Conservation (phyloP, 768 basidiomycete genomes). For the Mycena latifolia region DNA sequence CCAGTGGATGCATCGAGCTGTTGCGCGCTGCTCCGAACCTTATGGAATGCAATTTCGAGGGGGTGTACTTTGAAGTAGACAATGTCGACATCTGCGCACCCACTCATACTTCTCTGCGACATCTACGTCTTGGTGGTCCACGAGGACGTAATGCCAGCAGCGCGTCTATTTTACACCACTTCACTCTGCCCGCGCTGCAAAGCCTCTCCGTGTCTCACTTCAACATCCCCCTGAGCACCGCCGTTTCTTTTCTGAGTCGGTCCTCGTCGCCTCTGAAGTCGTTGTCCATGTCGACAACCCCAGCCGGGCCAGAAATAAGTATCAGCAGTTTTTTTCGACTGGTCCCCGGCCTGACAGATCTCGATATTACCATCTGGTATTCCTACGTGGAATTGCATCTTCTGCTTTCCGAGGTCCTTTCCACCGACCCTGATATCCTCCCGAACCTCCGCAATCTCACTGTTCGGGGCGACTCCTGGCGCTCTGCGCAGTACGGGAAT, state of each 20-base stretch:
- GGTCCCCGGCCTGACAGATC: neutral
- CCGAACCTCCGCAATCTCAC: neutral
- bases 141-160: no score
- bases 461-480: neutral
- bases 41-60: neutral
- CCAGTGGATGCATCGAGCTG: neutral
- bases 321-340: no score
- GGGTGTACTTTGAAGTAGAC: no score
- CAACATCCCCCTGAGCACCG: neutral
- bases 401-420: neutral
- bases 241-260: neutral
- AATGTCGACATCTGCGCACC: no score
- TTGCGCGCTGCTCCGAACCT: neutral
- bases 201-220: neutral
- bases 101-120: neutral
- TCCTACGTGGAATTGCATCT: no score
- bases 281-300: neutral
- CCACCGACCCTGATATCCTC: neutral
- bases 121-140: conserved; percentile 1
- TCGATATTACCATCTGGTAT: no score
- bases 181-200: conserved; percentile 5
- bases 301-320: no score
- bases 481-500: neutral
- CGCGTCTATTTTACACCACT: neutral
- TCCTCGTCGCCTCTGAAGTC: conserved; percentile 15